Base-by-base conservation (phyloP, 192 early-diverging fungal genomes). In the Cetraspora pellucida region DNA sequence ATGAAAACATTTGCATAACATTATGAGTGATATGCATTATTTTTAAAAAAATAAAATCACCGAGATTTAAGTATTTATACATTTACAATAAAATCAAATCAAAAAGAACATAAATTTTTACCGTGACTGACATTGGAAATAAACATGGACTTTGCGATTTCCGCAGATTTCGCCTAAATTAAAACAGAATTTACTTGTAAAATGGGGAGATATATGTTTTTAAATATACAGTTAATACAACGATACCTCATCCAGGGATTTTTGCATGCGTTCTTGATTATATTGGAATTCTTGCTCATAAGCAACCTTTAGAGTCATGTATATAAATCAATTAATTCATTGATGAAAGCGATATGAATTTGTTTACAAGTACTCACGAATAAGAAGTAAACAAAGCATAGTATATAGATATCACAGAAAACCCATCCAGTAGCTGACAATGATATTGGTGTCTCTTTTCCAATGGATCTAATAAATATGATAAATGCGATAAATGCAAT, bases 301-400 rank as follows among this genome's bases (percentile, higher is more conserved):
- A 21, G 63, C 30, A n/a, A 65, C 27, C 63, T 43, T 37, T 31
- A 16, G 31, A 65, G 19, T 2, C 3, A 8, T 19, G 43, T 10
- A n/a, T 44, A 19, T 10, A 21, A n/a, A 37, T 65, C 31, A 21
- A 9, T 19, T 19, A 37, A 7, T 37, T 37, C n/a, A n/a, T n/a
- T n/a, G n/a, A n/a, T n/a, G n/a, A n/a, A n/a, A 37, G 31, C 1
- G 31, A 37, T 37, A 5, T 5, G 1, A 5, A 37, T 37, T 5
- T 37, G 1, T 37, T 37, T 37, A 3, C 31, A 61, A 21, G 28
- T 44, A 65, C 28, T 44, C n/a, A 43, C 63, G 43, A 65, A 44
- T 37, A 65, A 45, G 21, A 65, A 65, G 37, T 65, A 65, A 43
- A 65, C 37, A n/a, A 65, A 43, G n/a, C 30, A 61, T 65, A 65